Evolutionary conservation across 2,329 filamentous ascomycete species (phyloP).

Genomic region (Trichoderma arundinaceum): DNA sequence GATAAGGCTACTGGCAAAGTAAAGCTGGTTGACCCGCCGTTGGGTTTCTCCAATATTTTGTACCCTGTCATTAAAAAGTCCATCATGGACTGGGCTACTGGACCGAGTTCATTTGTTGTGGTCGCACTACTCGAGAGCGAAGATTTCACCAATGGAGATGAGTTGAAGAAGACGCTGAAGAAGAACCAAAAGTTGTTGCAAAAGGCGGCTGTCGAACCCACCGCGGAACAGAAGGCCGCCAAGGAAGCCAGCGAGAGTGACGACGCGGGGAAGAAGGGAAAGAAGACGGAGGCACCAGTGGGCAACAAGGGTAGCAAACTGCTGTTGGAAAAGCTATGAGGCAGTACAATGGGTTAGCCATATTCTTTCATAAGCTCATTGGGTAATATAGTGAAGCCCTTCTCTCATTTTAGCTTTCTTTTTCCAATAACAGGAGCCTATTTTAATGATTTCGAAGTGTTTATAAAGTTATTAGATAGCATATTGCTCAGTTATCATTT

Average conservation of each 20-base stretch:
- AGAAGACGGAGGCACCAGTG: constrained; percentile 52
- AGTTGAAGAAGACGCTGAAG: constrained; percentile 72
- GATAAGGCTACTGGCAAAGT: constrained; percentile 75
- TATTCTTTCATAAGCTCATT: background rate
- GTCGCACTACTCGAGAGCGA: constrained; percentile 78
- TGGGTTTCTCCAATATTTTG: constrained; percentile 81
- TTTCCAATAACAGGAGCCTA: constrained; percentile 2
- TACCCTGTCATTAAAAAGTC: constrained; percentile 79
- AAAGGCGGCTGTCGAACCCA: constrained; percentile 67
- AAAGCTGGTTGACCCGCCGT: constrained; percentile 72
- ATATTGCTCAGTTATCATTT: too few species aligned
- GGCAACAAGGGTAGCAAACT: constrained; percentile 69
- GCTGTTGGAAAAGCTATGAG: constrained; percentile 62
- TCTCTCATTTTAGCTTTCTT: background rate
- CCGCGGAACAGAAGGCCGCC: constrained; percentile 57
- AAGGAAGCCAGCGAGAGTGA: constrained; percentile 55
- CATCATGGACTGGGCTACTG: constrained; percentile 82
- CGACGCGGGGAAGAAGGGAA: constrained; percentile 52
- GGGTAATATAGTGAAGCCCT: background rate
- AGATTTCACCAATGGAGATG: constrained; percentile 69
- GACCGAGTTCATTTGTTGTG: constrained; percentile 84
- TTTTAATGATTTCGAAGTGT: background rate
- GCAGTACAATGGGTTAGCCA: background rate
- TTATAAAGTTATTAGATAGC: background rate
- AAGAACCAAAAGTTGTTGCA: constrained; percentile 74